Base-by-base conservation (phyloP, 306 rosid genomes). In the Acacia melanoxylon region DNA sequence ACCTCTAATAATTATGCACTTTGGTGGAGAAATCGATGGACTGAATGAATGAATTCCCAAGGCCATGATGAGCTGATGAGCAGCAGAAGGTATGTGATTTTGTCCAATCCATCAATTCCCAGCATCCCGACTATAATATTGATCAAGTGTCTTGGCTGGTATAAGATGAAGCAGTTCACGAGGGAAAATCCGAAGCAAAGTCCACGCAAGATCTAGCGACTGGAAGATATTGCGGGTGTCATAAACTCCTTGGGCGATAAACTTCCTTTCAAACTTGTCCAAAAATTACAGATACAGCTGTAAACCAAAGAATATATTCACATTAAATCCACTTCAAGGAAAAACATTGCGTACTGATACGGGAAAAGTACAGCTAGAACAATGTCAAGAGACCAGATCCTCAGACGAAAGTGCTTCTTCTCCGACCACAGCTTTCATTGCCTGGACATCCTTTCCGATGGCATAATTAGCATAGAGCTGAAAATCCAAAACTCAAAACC, bases 341-440 rank as follows among this genome's bases (percentile, higher is more conserved):
- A 41, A 41, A 73, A 48, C 58, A 46, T 77, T n/a, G n/a, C n/a
- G n/a, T 63, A 76, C 73, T 19, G 75, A 67, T 24, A 54, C 17
- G 69, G 70, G 41, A 65, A 54, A 83, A 83, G 74, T 16, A 76
- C 40, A 22, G 19, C 44, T 27, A 19, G 81, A 71, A 68, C 73
- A 52, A 41, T 77, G 78, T 59, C 73, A 77, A 37, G 83, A 84
- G 79, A 95, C 99, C 99, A 96, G 82, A 83, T 96, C 99, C 90
- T 96, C 99, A 0, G 98, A 96, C 70, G 99, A 96, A 77, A 96
- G 99, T 51, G 99, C 99, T 91, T 96, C 99, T 89, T 96, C 99
- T 91, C 99, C 99, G 2, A 96, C 99, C 85, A 96, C 99, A 62
- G 98, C 99, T 90, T 96, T 96, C 99, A 96, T 96, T 79, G 99